Evolutionary conservation across 129 eudicot species (phyloP), one percentile per base, ranked within the genome.

Genomic region (Centaurea solstitialis): DNA sequence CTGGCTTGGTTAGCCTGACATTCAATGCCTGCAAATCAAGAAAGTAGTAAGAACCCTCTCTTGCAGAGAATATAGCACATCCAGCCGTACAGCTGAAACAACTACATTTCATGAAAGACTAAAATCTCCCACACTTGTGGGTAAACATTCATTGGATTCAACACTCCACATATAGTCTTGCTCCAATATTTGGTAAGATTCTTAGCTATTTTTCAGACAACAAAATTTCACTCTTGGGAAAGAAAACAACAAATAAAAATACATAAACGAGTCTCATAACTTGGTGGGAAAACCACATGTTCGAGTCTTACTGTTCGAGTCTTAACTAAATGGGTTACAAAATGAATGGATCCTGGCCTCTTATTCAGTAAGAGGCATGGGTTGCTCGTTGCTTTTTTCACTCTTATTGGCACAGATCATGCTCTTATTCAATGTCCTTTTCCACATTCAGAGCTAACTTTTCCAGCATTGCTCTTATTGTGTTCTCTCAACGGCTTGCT

Each of bases 1-100:
- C 96, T 93, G 59, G 96, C 98, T 77, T 93, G 98, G 73, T 93
- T 93, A 35, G 95, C 97, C 83, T 93, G 97, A n/a, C 96, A 93
- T 86, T 90, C 97, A 6, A 93, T 93, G 59, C 95, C 97, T 93
- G 81, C 6, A 33, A 28, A 80, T 70, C 18, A 35, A 74, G 10
- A 39, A 13, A 62, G 13, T n/a, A 66, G 26, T 15, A 2, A 39
- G 74, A 77, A 38, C 65, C 15, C 24, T 57, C 35, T 47, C 67
- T 35, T 15, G 17, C 9, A 22, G 6, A 72, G 7, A 21, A 41
- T 18, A 43, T 43, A 43, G 20, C 62, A 43, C 13, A 13, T 2
- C 18, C 5, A 13, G 6, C 61, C 15, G 22, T 53, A 17, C 64
- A 53, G 22, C 64, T 53, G 64, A 53, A 57, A 57, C 9, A 57